Base-by-base conservation (phyloP, 1,139 yeast species). In the Candida neerlandica region DNA sequence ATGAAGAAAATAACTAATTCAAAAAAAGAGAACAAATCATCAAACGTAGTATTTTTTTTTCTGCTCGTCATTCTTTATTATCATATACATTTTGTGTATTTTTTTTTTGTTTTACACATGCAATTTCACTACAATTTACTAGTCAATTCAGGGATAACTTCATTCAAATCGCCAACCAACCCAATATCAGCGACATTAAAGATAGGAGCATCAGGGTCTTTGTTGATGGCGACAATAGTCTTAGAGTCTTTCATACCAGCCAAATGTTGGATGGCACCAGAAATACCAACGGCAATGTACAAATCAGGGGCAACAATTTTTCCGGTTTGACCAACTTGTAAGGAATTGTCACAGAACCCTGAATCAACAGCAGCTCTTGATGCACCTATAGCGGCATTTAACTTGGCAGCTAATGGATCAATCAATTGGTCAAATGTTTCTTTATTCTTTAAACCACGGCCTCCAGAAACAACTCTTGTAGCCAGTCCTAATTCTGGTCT, bases 191-290 rank as follows among this genome's bases (percentile, higher is more conserved):
- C 96, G 48, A 88, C 84, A 61, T 88, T 90, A 76, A 90, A 91
- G 47, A 94, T 91, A 6, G 98, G 95, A 7, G 97, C 94, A 56
- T 94, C 98, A 45, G 87, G 86, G 66, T 92, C 97, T 71, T 89
- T 92, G 71, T 94, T 94, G 56, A 94, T 89, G 44, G 97, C 97
- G 33, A 91, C 97, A 69, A 94, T 90, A 40, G 86, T 84, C 74
- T 91, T 91, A 42, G 97, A 82, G 66, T 94, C 98, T 73, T 92
- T 92, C 97, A 94, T 94, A 57, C 99, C 99, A 1, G 99, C 99
- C 65, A 94, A 77, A 71, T 94, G 98, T 71, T 94, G 99, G 61
- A 94, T 94, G 41, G 99, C 99, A 54, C 99, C 99, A 27, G 96
- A 89, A 51, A 94, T 83, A 56, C 99, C 99, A 41, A 92, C 85